These are phyloP conservation scores for Mycena rebaudengoi DNA, from an alignment of 768 basidiomycete genomes.

Conservation along the genomic window DNA sequence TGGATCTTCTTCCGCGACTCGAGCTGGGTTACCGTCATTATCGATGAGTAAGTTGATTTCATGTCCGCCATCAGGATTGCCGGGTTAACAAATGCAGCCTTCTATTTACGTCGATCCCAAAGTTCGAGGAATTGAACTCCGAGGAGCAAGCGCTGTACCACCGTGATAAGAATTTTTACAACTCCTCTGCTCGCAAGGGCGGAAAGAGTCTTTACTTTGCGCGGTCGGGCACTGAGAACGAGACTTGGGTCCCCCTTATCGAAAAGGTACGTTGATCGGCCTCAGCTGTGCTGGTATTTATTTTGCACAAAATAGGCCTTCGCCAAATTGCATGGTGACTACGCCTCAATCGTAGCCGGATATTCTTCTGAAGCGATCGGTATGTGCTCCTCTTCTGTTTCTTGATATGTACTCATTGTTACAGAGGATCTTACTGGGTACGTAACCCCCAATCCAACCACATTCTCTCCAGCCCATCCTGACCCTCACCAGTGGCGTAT, in stretches of 20 bases:
- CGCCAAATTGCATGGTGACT: constrained; percentile 62
- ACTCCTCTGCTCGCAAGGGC: constrained; percentile 54
- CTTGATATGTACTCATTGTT: background rate
- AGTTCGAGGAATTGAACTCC: constrained; percentile 55
- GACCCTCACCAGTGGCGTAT: constrained; percentile 47
- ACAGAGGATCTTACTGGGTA: constrained; percentile 65
- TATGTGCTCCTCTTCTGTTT: background rate
- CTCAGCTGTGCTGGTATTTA: background rate
- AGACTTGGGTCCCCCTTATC: constrained; percentile 68
- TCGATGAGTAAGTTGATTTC: constrained; percentile 58
- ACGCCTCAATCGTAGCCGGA: constrained; percentile 45
- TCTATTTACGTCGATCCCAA: constrained; percentile 56
- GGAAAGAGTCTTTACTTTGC: constrained; percentile 61
- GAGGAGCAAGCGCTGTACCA: constrained; percentile 58
- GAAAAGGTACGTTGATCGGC: constrained; percentile 47
- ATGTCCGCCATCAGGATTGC: background rate
- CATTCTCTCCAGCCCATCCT: background rate
- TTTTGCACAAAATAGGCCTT: constrained; percentile 47
- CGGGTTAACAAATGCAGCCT: constrained; percentile 39
- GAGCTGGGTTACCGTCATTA: constrained; percentile 61
- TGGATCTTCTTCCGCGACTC: constrained; percentile 65
- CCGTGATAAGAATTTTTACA: constrained; percentile 56
- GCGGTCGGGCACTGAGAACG: constrained; percentile 53
- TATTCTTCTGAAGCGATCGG: constrained; percentile 54
- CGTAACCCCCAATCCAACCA: constrained; percentile 7